Base-by-base conservation (phyloP, 2,329 filamentous ascomycete species). In the Paecilomyces variotii region DNA sequence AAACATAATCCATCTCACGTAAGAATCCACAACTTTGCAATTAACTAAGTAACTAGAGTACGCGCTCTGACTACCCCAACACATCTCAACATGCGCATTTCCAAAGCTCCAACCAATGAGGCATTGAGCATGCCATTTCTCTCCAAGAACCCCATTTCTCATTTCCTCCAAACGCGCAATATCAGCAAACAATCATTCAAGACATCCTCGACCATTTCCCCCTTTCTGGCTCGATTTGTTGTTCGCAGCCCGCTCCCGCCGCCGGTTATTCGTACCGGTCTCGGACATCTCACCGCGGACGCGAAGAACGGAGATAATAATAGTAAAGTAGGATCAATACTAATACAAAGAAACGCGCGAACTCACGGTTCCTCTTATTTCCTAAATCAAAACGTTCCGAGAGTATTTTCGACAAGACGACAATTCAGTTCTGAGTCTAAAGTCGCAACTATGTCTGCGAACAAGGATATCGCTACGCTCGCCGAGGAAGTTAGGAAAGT, bases 401-500 rank as follows among this genome's bases (percentile, higher is more conserved):
- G 28, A 32, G 14, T 14, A 19, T 39, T 39, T 19, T n/a, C 14
- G 39, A 45, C 12, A 14, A 39, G 39, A 45, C 86, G 50, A 28
- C 50, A 52, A 19, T 28, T 32, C 14, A 54, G 10, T 10, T 54
- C 53, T 7, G 24, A 12, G 11, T 10, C 53, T 24, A 54, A 32
- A 32, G 30, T 32, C 30, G 7, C 32, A 19, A 30, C 53, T 3
- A 32, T 24, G 19, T 32, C 28, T 35, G 32, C 14, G 6, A 24
- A 14, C 25, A 54, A 54, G 27, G 25, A 49, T 87, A 61, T 59
- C 58, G 56, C 59, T 60, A n/a, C 55, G 7, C 65, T 73, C n/a
- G 65, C 65, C 60, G 56, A 58, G 25, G 58, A 62, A 27, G 66
- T 68, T 14, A 68, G 68, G 59, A 56, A 34, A 9, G 34, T 63